phyloP scores from a whole-genome alignment of 371 early-diverging fungal species.

The Capillidium rhysosporum region DNA sequence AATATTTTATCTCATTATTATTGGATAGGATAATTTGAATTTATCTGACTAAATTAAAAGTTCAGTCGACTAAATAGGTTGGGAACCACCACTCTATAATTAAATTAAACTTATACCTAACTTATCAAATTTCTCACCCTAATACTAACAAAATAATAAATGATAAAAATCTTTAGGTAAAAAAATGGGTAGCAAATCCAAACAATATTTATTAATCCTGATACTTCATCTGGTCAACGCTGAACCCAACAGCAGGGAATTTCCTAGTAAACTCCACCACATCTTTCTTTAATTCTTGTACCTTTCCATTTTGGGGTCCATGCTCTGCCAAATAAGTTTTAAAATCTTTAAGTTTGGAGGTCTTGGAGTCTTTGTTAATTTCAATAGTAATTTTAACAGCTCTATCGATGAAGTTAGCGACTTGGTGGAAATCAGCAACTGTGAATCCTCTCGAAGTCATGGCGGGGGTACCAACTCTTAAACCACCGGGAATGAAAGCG shows the following conservation, averaged over 20 bases:
- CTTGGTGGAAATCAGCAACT: conserved; percentile 65
- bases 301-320: conserved; percentile 20
- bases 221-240: conserved; percentile 32
- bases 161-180: too few species aligned
- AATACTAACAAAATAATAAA: too few species aligned
- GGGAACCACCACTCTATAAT: too few species aligned
- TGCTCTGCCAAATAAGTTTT: conserved; percentile 38
- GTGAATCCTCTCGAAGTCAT: conserved; percentile 92
- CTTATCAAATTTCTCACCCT: too few species aligned
- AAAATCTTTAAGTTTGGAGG: conserved; percentile 51
- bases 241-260: conserved; percentile 53
- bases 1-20: too few species aligned
- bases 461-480: conserved; percentile 85
- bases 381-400: conserved; percentile 50
- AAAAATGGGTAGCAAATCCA: too few species aligned
- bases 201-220: neutral
- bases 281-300: conserved; percentile 34
- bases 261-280: conserved; percentile 36
- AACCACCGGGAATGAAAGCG: conserved; percentile 88
- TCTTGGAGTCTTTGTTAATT: conserved; percentile 20
- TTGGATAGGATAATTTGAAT: too few species aligned
- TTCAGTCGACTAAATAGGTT: too few species aligned
- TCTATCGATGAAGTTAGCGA: conserved; percentile 71
- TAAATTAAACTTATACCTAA: too few species aligned
- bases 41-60: too few species aligned